A percentile compares a stretch with the other conserved stretches of the same genome.
These are phyloP conservation scores for Capillidium heterosporum DNA, from an alignment of 371 early-diverging fungal species.

Conservation along the genomic window DNA sequence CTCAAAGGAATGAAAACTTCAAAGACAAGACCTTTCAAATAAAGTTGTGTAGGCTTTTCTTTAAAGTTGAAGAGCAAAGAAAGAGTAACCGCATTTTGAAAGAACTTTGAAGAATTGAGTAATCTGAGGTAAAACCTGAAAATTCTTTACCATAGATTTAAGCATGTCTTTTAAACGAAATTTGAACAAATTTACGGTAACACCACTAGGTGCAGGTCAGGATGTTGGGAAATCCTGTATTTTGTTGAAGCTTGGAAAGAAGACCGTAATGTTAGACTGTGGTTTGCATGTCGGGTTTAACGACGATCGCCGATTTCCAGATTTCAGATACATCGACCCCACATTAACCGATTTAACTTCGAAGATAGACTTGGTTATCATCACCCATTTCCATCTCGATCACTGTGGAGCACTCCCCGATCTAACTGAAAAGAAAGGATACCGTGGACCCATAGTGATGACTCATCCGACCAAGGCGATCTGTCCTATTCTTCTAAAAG, in stretches of 20 bases:
- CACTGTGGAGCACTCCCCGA: constrained; percentile 94
- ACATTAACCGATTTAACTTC: constrained; percentile 50
- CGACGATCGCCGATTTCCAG: constrained; percentile 92
- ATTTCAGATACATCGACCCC: constrained; percentile 83
- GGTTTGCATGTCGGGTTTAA: constrained; percentile 98
- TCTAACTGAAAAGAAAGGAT: constrained; percentile 89
- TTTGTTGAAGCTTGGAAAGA: constrained; percentile 67
- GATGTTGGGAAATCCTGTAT: constrained; percentile 93
- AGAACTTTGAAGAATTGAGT: too few species aligned
- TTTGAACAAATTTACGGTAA: constrained; percentile 9
- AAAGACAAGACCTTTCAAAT: too few species aligned
- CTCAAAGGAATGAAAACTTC: not conserved
- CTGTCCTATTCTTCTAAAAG: constrained; percentile 79
- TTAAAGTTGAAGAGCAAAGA: too few species aligned
- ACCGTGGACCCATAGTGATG: constrained; percentile 92
- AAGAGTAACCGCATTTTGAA: too few species aligned
- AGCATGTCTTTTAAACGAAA: too few species aligned
- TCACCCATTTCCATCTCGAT: constrained; percentile 94
- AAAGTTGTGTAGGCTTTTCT: too few species aligned
- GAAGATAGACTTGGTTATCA: constrained; percentile 77
- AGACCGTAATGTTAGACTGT: constrained; percentile 95
- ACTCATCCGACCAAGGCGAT: constrained; percentile 93
- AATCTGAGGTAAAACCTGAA: too few species aligned
- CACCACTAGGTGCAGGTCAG: constrained; percentile 38
- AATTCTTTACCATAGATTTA: too few species aligned